phyloP scores from a whole-genome alignment of 1,284 basidiomycete species.

The Trichosporon ovoides region DNA sequence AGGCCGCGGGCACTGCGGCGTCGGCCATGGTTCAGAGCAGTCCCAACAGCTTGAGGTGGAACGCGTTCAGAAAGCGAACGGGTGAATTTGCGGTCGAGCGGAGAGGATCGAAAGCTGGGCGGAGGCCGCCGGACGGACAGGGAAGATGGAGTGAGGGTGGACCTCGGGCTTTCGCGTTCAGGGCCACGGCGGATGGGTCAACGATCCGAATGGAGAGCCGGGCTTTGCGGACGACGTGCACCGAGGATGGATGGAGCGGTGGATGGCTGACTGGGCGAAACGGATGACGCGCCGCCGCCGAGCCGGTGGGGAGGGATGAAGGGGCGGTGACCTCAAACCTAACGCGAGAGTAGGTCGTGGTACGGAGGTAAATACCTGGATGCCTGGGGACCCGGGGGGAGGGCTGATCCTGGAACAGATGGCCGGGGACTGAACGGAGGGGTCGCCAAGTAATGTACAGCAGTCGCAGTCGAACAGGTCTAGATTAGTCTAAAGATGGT shows the following conservation, averaged over 20 bases:
- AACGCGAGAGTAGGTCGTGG: background rate
- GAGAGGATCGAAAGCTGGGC: background rate
- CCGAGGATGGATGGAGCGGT: background rate
- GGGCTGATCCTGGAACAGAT: background rate
- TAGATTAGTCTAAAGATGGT: constrained; percentile 5
- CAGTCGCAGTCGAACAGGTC: constrained; percentile 4
- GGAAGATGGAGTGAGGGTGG: constrained; percentile 1
- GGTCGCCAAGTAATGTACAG: constrained; percentile 3
- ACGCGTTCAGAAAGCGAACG: background rate
- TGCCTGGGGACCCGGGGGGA: constrained; percentile 2
- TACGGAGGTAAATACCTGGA: constrained; percentile 2
- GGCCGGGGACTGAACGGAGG: background rate
- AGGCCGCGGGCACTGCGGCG: constrained; percentile 6
- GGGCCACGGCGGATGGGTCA: background rate
- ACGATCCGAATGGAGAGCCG: background rate
- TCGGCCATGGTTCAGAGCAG: constrained; percentile 13
- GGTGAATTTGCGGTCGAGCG: background rate
- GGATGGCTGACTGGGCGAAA: background rate
- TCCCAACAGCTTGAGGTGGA: constrained; percentile 2
- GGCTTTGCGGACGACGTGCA: background rate
- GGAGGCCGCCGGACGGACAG: background rate
- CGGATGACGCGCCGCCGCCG: background rate
- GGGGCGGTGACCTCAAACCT: background rate
- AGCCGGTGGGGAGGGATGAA: background rate
- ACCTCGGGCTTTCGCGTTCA: constrained; percentile 4